Evolutionary conservation across 148 eudicot species (phyloP), one percentile per base, ranked within the genome.

Genomic region (Dysphania ambrosioides): DNA sequence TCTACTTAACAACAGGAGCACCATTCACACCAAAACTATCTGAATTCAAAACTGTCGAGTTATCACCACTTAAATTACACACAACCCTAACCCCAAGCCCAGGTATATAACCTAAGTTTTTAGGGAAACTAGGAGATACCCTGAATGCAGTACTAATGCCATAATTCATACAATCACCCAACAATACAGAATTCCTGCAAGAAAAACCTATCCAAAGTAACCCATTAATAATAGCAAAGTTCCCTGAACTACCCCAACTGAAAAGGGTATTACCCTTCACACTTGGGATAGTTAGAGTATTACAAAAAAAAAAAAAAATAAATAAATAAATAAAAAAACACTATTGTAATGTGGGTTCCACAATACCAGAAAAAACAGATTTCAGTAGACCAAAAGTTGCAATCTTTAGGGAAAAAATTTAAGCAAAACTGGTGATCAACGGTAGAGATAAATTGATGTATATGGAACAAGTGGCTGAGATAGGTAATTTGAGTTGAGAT

Each of bases 21-120:
- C 86, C 88, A 82, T 82, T 82, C 24, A 83, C 78, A 70, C 59
- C 47, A 53, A 51, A 84, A 53, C 83, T 79, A 77, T 82, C 88
- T 11, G 78, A 11, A 72, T 88, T 79, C 57, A 85, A 66, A 4
- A 81, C 79, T 38, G 75, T 32, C 27, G 87, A 84, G 0, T 85
- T 89, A 31, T 67, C 83, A 56, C 76, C 80, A 19, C 82, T 83
- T 68, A 73, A 72, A 72, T 90, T 83, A 68, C 82, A 69, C 75
- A 51, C 1, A 72, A 82, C 71, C 58, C 79, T 78, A 56, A 72
- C 85, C 76, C 81, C 73, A 72, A 75, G 68, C 77, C 75, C 80
- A 32, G 71, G 36, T 70, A 77, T 83, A 49, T 65, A 40, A 58
- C 77, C 82, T 72, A 83, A 68, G 53, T 78, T 78, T 35, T 68